Base-by-base conservation (phyloP, 306 rosid genomes). In the Gleditsia sinensis region DNA sequence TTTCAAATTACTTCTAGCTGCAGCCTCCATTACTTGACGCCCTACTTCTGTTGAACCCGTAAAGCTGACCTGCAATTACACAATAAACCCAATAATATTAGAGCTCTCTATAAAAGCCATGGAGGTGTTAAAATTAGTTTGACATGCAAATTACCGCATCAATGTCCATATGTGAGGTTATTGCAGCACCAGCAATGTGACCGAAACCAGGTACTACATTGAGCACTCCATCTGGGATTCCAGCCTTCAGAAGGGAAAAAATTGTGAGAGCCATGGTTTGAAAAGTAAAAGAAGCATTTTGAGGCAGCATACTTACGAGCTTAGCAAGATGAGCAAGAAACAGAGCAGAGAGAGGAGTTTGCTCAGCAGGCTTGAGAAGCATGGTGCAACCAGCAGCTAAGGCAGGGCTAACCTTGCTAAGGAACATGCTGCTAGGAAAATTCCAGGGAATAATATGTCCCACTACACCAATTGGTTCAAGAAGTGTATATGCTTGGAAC, bases 401-500 rank as follows among this genome's bases (percentile, higher is more conserved):
- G 67, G 96, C 40, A 9, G 98, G 98, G 78, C 82, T 51, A 1
- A 72, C 91, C 83, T 92, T 92, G 2, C 57, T 7, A 42, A 86
- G 67, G 60, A 90, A 78, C 54, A 81, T 3, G 25, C 12, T 1
- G 16, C 55, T 60, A 0, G 98, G 94, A 33, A 85, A 86, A 67
- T 92, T 92, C 98, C 98, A 92, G 0, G 98, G 98, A 32, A 85
- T 75, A 4, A 92, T 90, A 75, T 83, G 94, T 56, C 91, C 98
- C 17, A 85, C 91, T 23, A 92, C 94, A 9, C 98, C 98, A n/a
- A 90, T 78, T 1, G 98, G 96, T 59, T 92, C 98, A 16, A 81
- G 34, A 11, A 92, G 55, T 6, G 98, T 90, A 50, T 88, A 90
- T 0, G 80, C 98, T 0, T 92, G 94, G 28, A 82, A 62, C 50